phyloP scores from a whole-genome alignment of 495 filamentous ascomycete genomes.

The Penicillium herquei region DNA sequence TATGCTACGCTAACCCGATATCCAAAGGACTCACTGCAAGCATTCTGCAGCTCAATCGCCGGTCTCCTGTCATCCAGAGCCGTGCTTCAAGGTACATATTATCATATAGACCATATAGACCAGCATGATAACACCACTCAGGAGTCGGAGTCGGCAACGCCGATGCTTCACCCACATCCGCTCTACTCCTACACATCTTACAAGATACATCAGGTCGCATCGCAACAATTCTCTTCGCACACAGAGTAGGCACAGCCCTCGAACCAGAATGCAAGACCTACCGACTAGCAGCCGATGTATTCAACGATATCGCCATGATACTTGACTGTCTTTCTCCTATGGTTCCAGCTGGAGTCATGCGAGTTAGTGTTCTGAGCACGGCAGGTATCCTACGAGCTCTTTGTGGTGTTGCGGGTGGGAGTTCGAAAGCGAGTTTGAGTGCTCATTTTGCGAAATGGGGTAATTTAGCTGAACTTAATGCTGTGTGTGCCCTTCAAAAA shows the following conservation, averaged over 20 bases:
- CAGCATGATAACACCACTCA: conserved; percentile 23
- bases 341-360: conserved; percentile 59
- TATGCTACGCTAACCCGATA: not conserved
- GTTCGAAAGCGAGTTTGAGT: conserved; percentile 85
- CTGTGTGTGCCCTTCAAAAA: conserved; percentile 56
- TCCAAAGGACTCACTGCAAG: conserved; percentile 84
- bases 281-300: conserved; percentile 82
- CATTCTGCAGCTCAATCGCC: conserved; percentile 92
- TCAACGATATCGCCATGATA: conserved; percentile 90
- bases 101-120: not conserved
- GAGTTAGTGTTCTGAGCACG: conserved; percentile 69
- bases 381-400: conserved; percentile 77
- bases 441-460: conserved; percentile 87
- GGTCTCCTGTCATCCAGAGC: conserved; percentile 84
- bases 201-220: conserved; percentile 83
- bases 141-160: conserved; percentile 90
- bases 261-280: conserved; percentile 96
- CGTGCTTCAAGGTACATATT: conserved; percentile 70
- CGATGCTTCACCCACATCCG: conserved; percentile 78
- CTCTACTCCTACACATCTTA: conserved; percentile 79
- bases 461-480: conserved; percentile 93
- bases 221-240: conserved; percentile 89
- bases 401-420: conserved; percentile 86
- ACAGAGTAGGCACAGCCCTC: conserved; percentile 79
- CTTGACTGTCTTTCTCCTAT: conserved; percentile 84